Evolutionary conservation across 225 moss, liverwort and hornwort genomes (phyloP).

Genomic region (Takakia lepidozioides): DNA sequence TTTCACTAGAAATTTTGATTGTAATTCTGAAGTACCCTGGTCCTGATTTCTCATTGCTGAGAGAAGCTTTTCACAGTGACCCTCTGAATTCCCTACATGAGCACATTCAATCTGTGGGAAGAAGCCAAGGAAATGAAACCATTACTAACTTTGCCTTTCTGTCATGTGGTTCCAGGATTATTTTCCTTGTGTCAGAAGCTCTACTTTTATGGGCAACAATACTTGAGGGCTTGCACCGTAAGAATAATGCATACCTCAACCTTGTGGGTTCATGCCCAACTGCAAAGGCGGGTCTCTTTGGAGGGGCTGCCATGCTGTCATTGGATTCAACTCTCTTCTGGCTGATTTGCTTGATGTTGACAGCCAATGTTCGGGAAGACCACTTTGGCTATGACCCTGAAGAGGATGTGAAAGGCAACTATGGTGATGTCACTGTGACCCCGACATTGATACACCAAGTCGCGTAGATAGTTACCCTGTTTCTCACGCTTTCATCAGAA

Average conservation of each 20-base stretch:
- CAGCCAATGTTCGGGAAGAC: slow-evolving; percentile 60
- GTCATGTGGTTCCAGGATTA: slow-evolving; percentile 28
- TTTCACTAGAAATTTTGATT: too few relatives aligned
- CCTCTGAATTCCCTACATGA: not conserved
- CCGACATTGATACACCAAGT: too few relatives aligned
- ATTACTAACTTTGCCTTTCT: slow-evolving; percentile 2
- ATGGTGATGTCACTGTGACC: slow-evolving; percentile 77
- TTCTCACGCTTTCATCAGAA: too few relatives aligned
- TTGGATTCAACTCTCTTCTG: slow-evolving; percentile 94
- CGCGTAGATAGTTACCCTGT: too few relatives aligned
- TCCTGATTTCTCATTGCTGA: too few relatives aligned
- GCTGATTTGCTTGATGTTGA: slow-evolving; percentile 76
- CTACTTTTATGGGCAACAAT: slow-evolving; percentile 74
- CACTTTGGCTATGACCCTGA: slow-evolving; percentile 42
- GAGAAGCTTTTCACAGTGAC: too few relatives aligned
- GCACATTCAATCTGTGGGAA: not conserved
- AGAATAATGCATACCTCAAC: slow-evolving; percentile 27
- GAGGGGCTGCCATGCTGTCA: slow-evolving; percentile 87
- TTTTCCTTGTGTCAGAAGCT: slow-evolving; percentile 64
- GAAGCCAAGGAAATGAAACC: not conserved
- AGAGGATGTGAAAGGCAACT: slow-evolving; percentile 55
- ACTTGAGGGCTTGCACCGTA: slow-evolving; percentile 53
- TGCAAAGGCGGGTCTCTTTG: slow-evolving; percentile 81
- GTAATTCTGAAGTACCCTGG: too few relatives aligned
- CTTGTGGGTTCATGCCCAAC: slow-evolving; percentile 49